phyloP scores from a whole-genome alignment of 768 basidiomycete species.

The Ephemerocybe angulata region DNA sequence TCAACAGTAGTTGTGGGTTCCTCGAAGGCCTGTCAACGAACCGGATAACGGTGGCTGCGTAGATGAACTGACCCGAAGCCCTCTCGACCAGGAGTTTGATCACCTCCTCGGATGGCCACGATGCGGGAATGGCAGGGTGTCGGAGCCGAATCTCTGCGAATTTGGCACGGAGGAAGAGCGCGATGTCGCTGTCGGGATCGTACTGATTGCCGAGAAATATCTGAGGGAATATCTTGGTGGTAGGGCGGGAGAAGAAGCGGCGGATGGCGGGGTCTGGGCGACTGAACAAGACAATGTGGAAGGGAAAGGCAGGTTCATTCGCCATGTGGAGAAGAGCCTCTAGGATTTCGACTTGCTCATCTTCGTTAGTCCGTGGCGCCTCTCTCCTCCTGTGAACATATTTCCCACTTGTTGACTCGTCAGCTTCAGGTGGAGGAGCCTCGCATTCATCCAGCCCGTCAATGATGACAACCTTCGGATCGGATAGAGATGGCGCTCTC shows the following conservation, averaged over 20 bases:
- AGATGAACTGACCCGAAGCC: constrained; percentile 16
- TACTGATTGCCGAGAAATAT: not conserved
- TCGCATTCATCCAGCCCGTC: constrained; percentile 13
- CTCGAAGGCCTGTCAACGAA: constrained; percentile 11
- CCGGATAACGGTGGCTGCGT: constrained; percentile 12
- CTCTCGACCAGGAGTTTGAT: not conserved
- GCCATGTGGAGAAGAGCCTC: not conserved
- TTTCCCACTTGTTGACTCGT: no score
- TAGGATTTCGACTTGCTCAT: not conserved
- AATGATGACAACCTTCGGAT: constrained; percentile 2
- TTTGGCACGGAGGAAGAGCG: not conserved
- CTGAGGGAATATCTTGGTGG: not conserved
- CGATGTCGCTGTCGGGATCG: not conserved
- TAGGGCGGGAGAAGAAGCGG: not conserved
- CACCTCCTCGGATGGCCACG: constrained; percentile 2
- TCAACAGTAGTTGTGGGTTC: no score
- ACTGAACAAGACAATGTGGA: constrained; percentile 5
- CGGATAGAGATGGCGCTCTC: not conserved
- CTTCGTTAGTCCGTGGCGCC: no score
- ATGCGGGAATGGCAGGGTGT: not conserved
- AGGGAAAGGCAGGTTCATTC: not conserved
- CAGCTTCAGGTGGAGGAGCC: not conserved
- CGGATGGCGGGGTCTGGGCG: constrained; percentile 5
- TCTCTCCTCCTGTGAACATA: no score
- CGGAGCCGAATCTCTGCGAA: not conserved